These are phyloP conservation scores for Conoideocrella luteorostrata DNA, from an alignment of 2,329 filamentous ascomycete genomes.

Conservation along the genomic window DNA sequence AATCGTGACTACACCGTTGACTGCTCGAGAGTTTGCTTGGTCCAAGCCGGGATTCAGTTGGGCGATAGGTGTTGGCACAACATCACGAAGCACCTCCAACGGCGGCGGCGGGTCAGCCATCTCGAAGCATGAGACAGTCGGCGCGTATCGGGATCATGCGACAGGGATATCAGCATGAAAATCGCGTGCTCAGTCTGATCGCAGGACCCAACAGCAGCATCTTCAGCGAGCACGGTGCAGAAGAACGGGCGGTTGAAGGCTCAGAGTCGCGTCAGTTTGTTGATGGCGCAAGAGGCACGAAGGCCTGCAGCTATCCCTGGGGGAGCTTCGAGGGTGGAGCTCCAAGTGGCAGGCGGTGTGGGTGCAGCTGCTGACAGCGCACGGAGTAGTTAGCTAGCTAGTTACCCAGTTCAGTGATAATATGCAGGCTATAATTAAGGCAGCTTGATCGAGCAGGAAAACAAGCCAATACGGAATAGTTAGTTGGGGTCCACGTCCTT, in stretches of 20 bases:
- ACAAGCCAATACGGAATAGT: too few relatives aligned
- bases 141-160: too few relatives aligned
- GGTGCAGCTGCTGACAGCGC: background rate
- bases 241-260: background rate
- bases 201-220: background rate
- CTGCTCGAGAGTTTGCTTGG: conserved; percentile 32
- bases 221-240: background rate
- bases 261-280: background rate
- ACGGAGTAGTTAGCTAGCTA: too few relatives aligned
- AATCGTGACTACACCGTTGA: conserved; percentile 73
- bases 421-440: too few relatives aligned
- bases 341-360: conserved; percentile 6
- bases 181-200: background rate
- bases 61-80: conserved; percentile 45
- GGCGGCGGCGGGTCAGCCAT: conserved; percentile 19
- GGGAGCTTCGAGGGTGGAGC: conserved; percentile 1
- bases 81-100: conserved; percentile 19
- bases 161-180: too few relatives aligned
- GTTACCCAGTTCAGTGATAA: too few relatives aligned
- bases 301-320: too few relatives aligned
- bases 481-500: too few relatives aligned
- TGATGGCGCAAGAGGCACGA: too few relatives aligned
- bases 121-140: background rate
- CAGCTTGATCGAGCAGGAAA: too few relatives aligned
- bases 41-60: conserved; percentile 44